These are phyloP conservation scores for Chenopodium formosanum DNA, from an alignment of 148 eudicot genomes.

Conservation along the genomic window DNA sequence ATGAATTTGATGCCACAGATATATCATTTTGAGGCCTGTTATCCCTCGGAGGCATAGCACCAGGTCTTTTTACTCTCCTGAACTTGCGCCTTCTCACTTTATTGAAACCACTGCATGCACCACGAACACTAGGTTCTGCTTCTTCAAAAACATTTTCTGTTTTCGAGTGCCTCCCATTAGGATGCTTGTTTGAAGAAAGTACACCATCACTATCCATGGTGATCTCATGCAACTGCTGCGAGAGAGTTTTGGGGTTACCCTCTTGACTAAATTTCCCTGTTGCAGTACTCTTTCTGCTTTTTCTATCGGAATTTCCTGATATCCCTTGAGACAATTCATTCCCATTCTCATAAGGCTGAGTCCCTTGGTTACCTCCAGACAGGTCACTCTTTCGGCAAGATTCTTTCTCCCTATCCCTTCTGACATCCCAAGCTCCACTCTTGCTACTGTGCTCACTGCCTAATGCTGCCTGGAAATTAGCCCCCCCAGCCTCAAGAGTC, in stretches of 20 bases:
- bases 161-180: constrained; percentile 30
- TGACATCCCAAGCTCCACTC: constrained; percentile 33
- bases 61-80: constrained; percentile 61
- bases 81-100: constrained; percentile 67
- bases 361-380: constrained; percentile 33
- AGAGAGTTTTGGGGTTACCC: constrained; percentile 47
- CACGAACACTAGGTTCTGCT: constrained; percentile 45
- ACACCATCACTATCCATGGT: constrained; percentile 55
- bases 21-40: constrained; percentile 43
- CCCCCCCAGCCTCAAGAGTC: constrained; percentile 34
- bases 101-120: constrained; percentile 44
- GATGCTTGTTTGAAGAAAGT: constrained; percentile 48
- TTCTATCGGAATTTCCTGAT: constrained; percentile 44
- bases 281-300: constrained; percentile 36
- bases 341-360: constrained; percentile 31
- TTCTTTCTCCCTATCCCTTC: constrained; percentile 47
- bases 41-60: constrained; percentile 42
- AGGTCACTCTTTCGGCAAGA: constrained; percentile 35
- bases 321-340: constrained; percentile 34
- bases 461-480: constrained; percentile 28
- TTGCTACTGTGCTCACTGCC: constrained; percentile 48
- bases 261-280: constrained; percentile 39
- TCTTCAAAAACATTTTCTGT: constrained; percentile 37
- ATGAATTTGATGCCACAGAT: constrained; percentile 87
- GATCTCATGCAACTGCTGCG: constrained; percentile 57